phyloP scores from a whole-genome alignment of 805 yeast genomes.

The Suhomyces canberraensis region DNA sequence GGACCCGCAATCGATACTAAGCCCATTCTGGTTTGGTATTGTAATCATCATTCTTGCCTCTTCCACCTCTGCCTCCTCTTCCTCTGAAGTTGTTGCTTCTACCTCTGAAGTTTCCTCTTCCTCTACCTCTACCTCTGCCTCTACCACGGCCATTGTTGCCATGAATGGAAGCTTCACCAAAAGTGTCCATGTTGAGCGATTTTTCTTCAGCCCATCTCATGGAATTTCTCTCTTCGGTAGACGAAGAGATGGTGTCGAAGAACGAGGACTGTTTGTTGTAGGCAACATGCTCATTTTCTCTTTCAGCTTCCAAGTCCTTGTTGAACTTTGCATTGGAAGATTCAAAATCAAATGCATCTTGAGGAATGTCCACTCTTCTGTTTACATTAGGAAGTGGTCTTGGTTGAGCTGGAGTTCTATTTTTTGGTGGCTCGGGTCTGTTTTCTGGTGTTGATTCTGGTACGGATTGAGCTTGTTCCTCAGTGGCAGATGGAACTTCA shows the following conservation, averaged over 20 bases:
- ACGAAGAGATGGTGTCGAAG: conserved; percentile 80
- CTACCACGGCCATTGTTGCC: conserved; percentile 23
- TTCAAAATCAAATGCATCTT: conserved; percentile 72
- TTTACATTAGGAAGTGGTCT: conserved; percentile 12
- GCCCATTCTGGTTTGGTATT: conserved; percentile 19
- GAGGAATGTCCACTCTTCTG: conserved; percentile 38
- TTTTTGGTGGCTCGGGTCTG: conserved; percentile 13
- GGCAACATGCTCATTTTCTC: conserved; percentile 25
- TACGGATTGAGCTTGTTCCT: conserved; percentile 6
- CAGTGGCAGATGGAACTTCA: conserved; percentile 28
- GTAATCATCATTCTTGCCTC: conserved; percentile 22
- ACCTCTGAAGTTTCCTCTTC: conserved; percentile 33
- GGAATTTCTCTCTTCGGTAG: conserved; percentile 45
- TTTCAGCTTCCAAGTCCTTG: conserved; percentile 42
- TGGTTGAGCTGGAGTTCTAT: conserved; percentile 6
- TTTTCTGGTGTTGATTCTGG: conserved; percentile 11
- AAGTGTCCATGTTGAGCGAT: conserved; percentile 72
- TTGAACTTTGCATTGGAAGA: conserved; percentile 69
- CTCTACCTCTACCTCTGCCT: conserved; percentile 34
- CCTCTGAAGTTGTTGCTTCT: conserved; percentile 29
- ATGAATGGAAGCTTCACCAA: conserved; percentile 64
- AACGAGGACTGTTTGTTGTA: conserved; percentile 85
- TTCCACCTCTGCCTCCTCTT: conserved; percentile 36
- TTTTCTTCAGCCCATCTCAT: conserved; percentile 75
- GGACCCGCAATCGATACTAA: conserved; percentile 1